These are phyloP conservation scores for Termitomyces eurrhizus DNA, from an alignment of 768 basidiomycete genomes.

Conservation along the genomic window DNA sequence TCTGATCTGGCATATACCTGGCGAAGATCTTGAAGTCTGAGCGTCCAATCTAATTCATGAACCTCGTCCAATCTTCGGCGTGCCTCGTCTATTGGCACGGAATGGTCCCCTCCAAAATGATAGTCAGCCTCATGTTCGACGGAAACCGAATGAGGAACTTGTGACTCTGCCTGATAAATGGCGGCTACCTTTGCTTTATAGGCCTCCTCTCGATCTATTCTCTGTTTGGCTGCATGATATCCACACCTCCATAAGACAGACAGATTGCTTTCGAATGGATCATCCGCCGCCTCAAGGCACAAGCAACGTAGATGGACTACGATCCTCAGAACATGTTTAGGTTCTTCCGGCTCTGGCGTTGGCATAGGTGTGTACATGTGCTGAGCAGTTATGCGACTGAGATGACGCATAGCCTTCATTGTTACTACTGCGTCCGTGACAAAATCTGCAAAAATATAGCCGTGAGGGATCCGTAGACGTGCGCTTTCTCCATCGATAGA, in stretches of 20 bases:
- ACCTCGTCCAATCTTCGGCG: conserved; percentile 61
- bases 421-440: conserved; percentile 66
- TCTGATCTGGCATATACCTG: conserved; percentile 50
- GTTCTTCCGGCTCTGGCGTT: conserved; percentile 64
- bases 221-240: conserved; percentile 60
- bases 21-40: conserved; percentile 45
- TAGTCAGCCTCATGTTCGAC: conserved; percentile 44
- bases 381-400: conserved; percentile 49
- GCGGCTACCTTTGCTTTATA: conserved; percentile 77
- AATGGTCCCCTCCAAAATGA: conserved; percentile 60
- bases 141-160: conserved; percentile 19
- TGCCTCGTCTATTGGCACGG: conserved; percentile 70
- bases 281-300: conserved; percentile 78
- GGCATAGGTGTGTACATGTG: conserved; percentile 52
- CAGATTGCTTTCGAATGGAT: conserved; percentile 75
- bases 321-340: conserved; percentile 69
- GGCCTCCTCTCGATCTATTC: conserved; percentile 74
- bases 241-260: conserved; percentile 75
- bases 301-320: conserved; percentile 55
- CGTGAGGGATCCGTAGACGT: conserved; percentile 75
- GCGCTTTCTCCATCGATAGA: conserved; percentile 57
- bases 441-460: conserved; percentile 72
- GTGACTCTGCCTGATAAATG: conserved; percentile 43
- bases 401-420: conserved; percentile 71
- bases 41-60: conserved; percentile 71